Evolutionary conservation across 1,139 yeast genomes (phyloP), one percentile per base, ranked within the genome.

Genomic region (Nadsonia commutata): DNA sequence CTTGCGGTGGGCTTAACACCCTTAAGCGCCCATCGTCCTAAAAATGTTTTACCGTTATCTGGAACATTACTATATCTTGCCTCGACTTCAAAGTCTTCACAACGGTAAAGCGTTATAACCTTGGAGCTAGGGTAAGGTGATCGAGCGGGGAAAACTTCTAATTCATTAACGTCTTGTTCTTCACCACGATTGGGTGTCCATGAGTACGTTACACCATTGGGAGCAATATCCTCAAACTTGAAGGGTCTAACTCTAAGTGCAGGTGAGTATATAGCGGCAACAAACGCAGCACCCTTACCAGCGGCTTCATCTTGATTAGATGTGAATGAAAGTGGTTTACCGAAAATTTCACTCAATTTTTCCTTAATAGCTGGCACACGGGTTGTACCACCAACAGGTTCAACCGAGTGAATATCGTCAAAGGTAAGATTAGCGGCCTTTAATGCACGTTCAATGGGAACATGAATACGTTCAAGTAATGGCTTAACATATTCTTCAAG

Each of bases 301-400:
- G 85, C 95, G 64, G 95, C 94, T 76, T 84, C 94, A 76, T 84
- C 96, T 61, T 97, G 97, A 94, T 88, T 88, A 70, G 88, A 88
- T 56, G 95, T 81, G 72, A 80, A 81, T 74, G 83, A 85, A 65
- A 83, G 83, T 76, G 82, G 86, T 78, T 90, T 88, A 71, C 97
- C 97, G 67, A 90, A 88, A 88, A 78, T 88, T 74, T 90, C 97
- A 57, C 95, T 84, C 58, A 88, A 85, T 65, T 88, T 78, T 73
- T 88, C 85, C 77, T 90, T 97, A 65, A 88, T 83, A 78, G 86
- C 85, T 76, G 97, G 97, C 74, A 88, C 88, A 82, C 97, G 88
- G 69, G 98, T 88, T 56, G 97, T 90, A 78, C 98, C 98, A 80
- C 98, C 98, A 60, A 88, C 98, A 59, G 90, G 77, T 66, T 90